phyloP scores from a whole-genome alignment of 2,329 filamentous ascomycete species.

The Chaetomium sp. region DNA sequence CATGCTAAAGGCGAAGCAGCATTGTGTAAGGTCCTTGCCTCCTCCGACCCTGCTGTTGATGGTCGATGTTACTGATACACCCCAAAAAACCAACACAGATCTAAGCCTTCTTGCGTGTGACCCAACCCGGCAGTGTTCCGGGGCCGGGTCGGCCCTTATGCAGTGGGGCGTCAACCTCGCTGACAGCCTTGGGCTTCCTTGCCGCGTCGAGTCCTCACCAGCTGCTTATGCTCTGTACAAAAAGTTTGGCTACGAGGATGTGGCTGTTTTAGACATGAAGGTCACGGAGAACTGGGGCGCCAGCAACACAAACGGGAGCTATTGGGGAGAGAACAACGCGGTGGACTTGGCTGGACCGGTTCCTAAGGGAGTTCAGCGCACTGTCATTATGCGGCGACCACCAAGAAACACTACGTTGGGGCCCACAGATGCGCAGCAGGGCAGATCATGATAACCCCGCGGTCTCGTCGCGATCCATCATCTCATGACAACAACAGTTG shows the following conservation, averaged over 20 bases:
- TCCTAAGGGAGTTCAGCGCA: constrained; percentile 20
- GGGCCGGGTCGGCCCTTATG: constrained; percentile 26
- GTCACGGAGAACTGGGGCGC: constrained; percentile 20
- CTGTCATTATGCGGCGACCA: constrained; percentile 26
- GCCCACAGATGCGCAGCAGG: neutral
- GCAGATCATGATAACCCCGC: neutral
- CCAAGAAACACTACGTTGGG: constrained; percentile 1
- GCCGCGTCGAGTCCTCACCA: constrained; percentile 26
- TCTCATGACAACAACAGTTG: too few species aligned
- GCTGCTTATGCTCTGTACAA: constrained; percentile 26
- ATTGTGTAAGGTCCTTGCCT: constrained; percentile 21
- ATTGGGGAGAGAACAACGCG: constrained; percentile 26
- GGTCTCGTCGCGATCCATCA: too few species aligned
- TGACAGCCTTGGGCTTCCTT: constrained; percentile 22
- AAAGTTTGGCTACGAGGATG: constrained; percentile 24
- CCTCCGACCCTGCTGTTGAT: too few species aligned
- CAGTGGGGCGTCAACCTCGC: constrained; percentile 24
- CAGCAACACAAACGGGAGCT: constrained; percentile 10
- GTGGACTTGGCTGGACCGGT: constrained; percentile 19
- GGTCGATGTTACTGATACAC: too few species aligned
- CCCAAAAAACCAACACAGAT: constrained; percentile 11
- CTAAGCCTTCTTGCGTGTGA: constrained; percentile 24
- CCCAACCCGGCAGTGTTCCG: constrained; percentile 22
- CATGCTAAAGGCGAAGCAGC: constrained; percentile 23
- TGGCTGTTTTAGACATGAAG: constrained; percentile 24